These are phyloP conservation scores for Skeletonema grethae DNA, from an alignment of 108 stramenopile genomes.

Conservation along the genomic window DNA sequence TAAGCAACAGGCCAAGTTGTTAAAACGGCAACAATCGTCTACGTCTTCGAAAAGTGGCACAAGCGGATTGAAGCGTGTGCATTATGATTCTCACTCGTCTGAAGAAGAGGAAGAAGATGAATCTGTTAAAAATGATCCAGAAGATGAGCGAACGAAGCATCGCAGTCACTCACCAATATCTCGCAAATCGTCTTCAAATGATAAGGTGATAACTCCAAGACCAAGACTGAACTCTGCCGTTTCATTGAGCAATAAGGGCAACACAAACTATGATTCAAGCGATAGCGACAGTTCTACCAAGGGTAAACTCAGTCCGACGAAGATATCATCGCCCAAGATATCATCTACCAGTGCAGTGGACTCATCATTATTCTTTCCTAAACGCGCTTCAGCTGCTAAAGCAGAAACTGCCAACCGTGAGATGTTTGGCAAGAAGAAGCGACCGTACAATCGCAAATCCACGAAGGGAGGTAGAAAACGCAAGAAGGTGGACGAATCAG, in stretches of 20 bases:
- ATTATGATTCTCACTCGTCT: neutral
- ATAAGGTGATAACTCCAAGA: constrained; percentile 36
- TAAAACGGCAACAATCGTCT: constrained; percentile 2
- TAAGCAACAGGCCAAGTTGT: constrained; percentile 7
- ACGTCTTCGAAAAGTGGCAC: neutral
- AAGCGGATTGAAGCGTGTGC: neutral
- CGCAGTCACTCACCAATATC: neutral
- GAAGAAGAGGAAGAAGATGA: constrained; percentile 1
- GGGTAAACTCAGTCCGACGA: neutral
- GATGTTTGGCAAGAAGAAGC: constrained; percentile 37
- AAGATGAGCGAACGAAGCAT: neutral
- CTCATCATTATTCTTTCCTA: constrained; percentile 31
- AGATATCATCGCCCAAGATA: constrained; percentile 3
- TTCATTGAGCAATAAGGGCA: constrained; percentile 4
- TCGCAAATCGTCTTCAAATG: constrained; percentile 11
- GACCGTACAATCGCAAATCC: constrained; percentile 21
- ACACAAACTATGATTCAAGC: constrained; percentile 40
- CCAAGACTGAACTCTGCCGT: constrained; percentile 27
- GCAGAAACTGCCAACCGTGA: constrained; percentile 48
- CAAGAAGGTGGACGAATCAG: constrained; percentile 8
- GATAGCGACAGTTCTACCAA: constrained; percentile 31
- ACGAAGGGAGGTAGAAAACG: constrained; percentile 19
- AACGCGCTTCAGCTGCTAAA: constrained; percentile 44
- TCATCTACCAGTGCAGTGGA: constrained; percentile 2
- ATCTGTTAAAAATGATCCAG: neutral